Conservation (phyloP, 257 asterid species). For the Striga asiatica region DNA sequence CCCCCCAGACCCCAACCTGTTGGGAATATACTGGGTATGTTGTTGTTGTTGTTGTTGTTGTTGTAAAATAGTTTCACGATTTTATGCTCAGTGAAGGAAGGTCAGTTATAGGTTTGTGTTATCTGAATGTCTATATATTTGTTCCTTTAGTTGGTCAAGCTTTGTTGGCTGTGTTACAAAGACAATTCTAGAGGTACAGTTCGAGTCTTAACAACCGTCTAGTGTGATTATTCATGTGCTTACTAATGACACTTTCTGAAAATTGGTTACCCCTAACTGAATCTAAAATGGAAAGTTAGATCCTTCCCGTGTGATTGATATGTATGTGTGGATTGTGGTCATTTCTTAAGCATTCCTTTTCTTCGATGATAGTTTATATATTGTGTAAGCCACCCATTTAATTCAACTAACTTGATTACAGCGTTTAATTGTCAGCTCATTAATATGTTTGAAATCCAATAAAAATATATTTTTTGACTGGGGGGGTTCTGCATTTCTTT, state of each 20-base stretch:
- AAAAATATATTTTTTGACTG: conserved; percentile 7
- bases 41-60: too few relatives aligned
- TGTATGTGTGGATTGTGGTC: conserved; percentile 4
- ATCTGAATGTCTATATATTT: background rate
- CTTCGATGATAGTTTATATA: conserved; percentile 1
- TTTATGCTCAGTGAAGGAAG: background rate
- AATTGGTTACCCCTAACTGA: background rate
- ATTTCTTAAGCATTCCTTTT: background rate
- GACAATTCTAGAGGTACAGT: background rate
- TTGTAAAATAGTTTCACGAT: too few relatives aligned
- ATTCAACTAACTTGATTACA: background rate
- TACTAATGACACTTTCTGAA: background rate
- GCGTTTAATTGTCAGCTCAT: conserved; percentile 6
- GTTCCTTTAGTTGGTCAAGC: background rate
- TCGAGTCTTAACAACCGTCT: background rate
- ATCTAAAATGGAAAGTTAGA: background rate
- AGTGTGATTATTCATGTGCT: background rate
- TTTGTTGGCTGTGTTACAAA: background rate
- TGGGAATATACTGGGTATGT: too few relatives aligned
- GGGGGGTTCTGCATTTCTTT: conserved; percentile 17
- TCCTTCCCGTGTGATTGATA: background rate
- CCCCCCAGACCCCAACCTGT: too few relatives aligned
- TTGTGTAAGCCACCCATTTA: conserved; percentile 1
- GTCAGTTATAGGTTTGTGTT: background rate
- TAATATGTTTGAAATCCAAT: background rate